These are phyloP conservation scores for Macrolepiota fuliginosa DNA, from an alignment of 768 basidiomycete genomes.

Conservation along the genomic window DNA sequence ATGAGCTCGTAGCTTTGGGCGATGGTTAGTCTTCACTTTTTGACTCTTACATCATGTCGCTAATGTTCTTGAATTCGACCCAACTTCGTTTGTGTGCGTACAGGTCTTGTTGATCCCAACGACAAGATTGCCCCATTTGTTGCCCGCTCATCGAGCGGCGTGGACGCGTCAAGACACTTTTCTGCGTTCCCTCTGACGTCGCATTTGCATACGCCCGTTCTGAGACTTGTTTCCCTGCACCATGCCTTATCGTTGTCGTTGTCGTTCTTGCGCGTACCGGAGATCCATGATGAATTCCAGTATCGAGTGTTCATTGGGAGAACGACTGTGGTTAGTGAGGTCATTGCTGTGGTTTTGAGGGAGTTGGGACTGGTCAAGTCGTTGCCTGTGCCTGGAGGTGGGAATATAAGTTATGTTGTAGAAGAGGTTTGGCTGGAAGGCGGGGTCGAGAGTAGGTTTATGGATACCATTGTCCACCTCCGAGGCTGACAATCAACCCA, in stretches of 20 bases:
- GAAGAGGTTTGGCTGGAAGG: slow-evolving; percentile 64
- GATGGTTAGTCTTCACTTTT: slow-evolving; percentile 45
- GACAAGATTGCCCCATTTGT: slow-evolving; percentile 53
- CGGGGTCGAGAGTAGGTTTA: slow-evolving; percentile 50
- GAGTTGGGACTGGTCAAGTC: slow-evolving; percentile 71
- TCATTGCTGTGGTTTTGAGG: slow-evolving; percentile 48
- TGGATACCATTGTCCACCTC: too few relatives aligned
- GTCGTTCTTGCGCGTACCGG: slow-evolving; percentile 66
- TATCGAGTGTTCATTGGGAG: slow-evolving; percentile 67
- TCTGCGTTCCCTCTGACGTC: slow-evolving; percentile 69
- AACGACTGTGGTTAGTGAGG: slow-evolving; percentile 51
- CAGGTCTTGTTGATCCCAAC: slow-evolving; percentile 50
- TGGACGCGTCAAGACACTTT: slow-evolving; percentile 47
- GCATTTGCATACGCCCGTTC: slow-evolving; percentile 60
- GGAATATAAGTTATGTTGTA: slow-evolving; percentile 67
- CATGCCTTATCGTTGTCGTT: slow-evolving; percentile 52
- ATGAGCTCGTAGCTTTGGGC: slow-evolving; percentile 61
- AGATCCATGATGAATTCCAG: slow-evolving; percentile 70
- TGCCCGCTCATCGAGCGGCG: slow-evolving; percentile 31
- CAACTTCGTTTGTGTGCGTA: neutral
- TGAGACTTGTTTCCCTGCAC: slow-evolving; percentile 74
- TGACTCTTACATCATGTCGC: neutral
- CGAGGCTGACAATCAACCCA: too few relatives aligned
- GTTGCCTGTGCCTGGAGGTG: slow-evolving; percentile 66
- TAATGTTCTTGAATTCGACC: neutral